Base-by-base conservation (phyloP, 805 yeast genomes). In the Suhomyces pyralidae region DNA sequence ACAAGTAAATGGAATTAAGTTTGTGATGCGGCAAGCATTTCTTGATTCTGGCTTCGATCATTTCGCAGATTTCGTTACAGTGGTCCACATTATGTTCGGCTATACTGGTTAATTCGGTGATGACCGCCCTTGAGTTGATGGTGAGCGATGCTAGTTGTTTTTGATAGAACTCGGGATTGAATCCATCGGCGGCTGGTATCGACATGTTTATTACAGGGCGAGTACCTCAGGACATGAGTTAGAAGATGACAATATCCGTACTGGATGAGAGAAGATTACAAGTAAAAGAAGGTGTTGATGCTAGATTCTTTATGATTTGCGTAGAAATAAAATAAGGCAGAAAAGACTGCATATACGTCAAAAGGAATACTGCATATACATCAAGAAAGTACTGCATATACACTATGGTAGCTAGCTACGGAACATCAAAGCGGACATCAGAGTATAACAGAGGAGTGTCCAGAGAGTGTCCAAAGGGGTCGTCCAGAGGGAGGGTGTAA, bases 1-100 rank as follows among this genome's bases (percentile, higher is more conserved):
- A 55, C 46, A 75, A 59, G 56, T 75, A 75, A 48, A 76, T 65
- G 19, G 70, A 55, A 55, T 55, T 68, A 30, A 58, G 51, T 54
- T 71, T 71, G 58, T 73, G 68, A 53, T 70, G 71, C 14, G 79
- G 79, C 28, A 73, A 58, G 50, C 73, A 68, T 51, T 65, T 69
- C 48, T 59, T 61, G 50, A 75, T 70, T 42, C 78, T 60, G 32
- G 63, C 65, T 52, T 73, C 78, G 14, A 74, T 60, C 51, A 66
- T 56, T n/a, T 61, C 64, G 10, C 66, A 69, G 22, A 75, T 74
- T 26, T 56, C 64, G 45, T 61, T 58, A 28, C 77, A 70, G 42
- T 69, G 53, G 46, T 70, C 70, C n/a, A 64, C 57, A 51, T 63
- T 57, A 17, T 51, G 57, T 51, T 71, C 76, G 0, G 80, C 79